A percentile compares a stretch with the other conserved stretches of the same genome.
Evolutionary conservation across 2,329 filamentous ascomycete genomes (phyloP).

Genomic region (Apiospora marii): DNA sequence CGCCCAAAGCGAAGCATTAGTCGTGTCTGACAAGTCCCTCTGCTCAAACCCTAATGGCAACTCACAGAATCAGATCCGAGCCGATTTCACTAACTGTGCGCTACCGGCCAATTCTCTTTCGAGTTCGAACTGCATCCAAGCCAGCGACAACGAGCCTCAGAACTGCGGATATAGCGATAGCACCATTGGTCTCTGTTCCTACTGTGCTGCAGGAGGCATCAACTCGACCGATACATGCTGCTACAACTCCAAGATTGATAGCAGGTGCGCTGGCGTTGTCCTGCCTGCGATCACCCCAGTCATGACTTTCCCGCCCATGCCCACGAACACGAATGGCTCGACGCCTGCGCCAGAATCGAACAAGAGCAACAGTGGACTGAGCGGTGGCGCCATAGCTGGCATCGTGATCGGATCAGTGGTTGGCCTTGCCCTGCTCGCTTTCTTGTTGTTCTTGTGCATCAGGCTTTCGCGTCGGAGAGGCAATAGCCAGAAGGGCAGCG

Average conservation of each 20-base stretch:
- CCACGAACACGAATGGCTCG: conserved; percentile 44
- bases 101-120: conserved; percentile 82
- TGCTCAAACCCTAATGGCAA: conserved; percentile 73
- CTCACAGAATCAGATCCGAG: conserved; percentile 79
- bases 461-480: conserved; percentile 58
- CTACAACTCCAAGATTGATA: conserved; percentile 78
- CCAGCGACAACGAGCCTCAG: conserved; percentile 78
- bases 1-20: conserved; percentile 86
- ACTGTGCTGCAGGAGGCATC: conserved; percentile 81
- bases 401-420: conserved; percentile 84
- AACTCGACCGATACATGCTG: conserved; percentile 98
- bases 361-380: conserved; percentile 56
- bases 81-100: conserved; percentile 91
- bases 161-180: conserved; percentile 86
- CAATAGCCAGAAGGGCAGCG: conserved; percentile 71
- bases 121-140: conserved; percentile 75
- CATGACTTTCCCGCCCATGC: conserved; percentile 63
- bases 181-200: conserved; percentile 81
- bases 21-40: conserved; percentile 76
- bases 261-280: conserved; percentile 76
- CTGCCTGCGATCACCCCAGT: conserved; percentile 79
- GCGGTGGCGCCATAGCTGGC: conserved; percentile 89
- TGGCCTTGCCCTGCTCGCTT: conserved; percentile 73
- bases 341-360: conserved; percentile 32
- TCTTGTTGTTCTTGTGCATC: conserved; percentile 74